Evolutionary conservation across 176 grass and related monocot species (phyloP).

Genomic region (Aegilops umbellulata): DNA sequence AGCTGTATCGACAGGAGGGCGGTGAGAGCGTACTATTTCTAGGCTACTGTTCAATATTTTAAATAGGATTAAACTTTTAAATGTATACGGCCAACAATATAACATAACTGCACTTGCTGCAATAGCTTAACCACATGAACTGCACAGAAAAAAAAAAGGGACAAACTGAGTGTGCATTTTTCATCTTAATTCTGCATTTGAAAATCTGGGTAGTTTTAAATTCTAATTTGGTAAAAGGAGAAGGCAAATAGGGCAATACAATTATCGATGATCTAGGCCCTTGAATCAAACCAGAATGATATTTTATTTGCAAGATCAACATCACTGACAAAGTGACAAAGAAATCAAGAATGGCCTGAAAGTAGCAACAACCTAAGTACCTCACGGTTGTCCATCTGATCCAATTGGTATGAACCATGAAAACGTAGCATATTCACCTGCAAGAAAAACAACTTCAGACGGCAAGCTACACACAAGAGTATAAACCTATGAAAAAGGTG

Average conservation of each 20-base stretch:
- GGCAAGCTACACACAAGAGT: conserved; percentile 26
- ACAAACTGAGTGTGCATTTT: conserved; percentile 13
- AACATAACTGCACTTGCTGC: not conserved
- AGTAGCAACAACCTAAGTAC: conserved; percentile 44
- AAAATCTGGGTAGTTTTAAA: not conserved
- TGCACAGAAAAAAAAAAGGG: conserved; percentile 4
- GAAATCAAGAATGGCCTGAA: conserved; percentile 5
- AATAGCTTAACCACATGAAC: not conserved
- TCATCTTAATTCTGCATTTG: not conserved
- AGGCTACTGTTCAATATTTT: not conserved
- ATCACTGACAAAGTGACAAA: not conserved
- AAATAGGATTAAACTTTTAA: not conserved
- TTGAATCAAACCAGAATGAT: not conserved
- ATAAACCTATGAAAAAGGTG: conserved; percentile 14
- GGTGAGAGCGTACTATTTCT: not conserved
- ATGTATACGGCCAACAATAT: not conserved
- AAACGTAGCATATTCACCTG: conserved; percentile 88
- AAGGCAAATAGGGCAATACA: not conserved
- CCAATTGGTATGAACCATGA: conserved; percentile 94
- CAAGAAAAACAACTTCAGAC: conserved; percentile 40
- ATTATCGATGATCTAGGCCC: not conserved
- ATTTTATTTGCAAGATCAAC: conserved; percentile 15
- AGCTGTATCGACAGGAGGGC: not conserved
- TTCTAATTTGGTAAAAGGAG: not conserved
- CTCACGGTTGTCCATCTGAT: conserved; percentile 93